Conservation (phyloP, 2,329 filamentous ascomycete species). For the Ophiostoma novo-ulmi region DNA sequence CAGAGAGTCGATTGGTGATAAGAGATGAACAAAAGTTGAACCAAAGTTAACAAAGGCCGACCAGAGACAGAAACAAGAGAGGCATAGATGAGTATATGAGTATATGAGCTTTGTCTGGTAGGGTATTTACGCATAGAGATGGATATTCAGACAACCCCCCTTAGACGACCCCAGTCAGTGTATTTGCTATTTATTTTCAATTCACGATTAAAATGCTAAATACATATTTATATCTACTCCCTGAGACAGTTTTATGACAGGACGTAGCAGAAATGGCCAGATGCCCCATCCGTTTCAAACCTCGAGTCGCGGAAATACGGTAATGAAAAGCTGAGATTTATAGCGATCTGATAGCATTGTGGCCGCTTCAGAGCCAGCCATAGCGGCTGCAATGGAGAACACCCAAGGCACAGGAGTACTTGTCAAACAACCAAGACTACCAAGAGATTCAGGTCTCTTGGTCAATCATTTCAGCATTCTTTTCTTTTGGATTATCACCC, state of each 20-base stretch:
- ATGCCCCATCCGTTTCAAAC: neutral
- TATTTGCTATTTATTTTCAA: neutral
- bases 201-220: neutral
- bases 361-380: neutral
- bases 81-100: neutral
- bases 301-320: neutral
- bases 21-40: neutral
- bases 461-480: neutral
- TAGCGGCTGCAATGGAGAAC: neutral
- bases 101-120: neutral
- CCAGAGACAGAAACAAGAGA: neutral
- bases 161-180: neutral
- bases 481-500: neutral
- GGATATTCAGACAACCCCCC: neutral
- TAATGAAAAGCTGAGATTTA: neutral
- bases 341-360: neutral
- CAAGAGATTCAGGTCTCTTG: constrained; percentile 5
- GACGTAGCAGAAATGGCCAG: constrained; percentile 14
- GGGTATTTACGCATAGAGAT: neutral
- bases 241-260: constrained; percentile 8
- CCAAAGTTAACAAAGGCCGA: neutral
- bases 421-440: constrained; percentile 3
- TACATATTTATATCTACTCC: neutral
- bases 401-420: neutral
- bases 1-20: neutral